Evolutionary conservation across 1,284 basidiomycete genomes (phyloP), one percentile per base, ranked within the genome.

Genomic region (Cryptococcus floricola): DNA sequence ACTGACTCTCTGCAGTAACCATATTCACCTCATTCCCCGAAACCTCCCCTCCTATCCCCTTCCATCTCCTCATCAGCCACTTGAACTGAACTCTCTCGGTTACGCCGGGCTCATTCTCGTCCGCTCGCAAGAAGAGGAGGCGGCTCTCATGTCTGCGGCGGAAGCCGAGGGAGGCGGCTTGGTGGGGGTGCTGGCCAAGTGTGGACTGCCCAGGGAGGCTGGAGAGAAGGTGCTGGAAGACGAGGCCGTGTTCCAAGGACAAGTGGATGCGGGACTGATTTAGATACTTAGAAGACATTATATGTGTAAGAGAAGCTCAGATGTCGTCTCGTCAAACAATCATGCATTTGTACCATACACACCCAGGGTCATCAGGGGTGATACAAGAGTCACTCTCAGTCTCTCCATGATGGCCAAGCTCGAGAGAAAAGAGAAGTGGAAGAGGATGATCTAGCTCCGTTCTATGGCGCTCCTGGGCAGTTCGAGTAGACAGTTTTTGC

Each of bases 101-200:
- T 93, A 87, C 70, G 87, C 89, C 13, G 91, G 91, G 2, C 83
- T 89, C 84, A 67, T 93, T 58, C 82, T 94, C 50, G 89, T 89
- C 43, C 89, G 87, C 78, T 89, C 85, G 62, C 83, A 86, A 57
- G 80, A 80, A 19, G 88, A 91, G 77, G 72, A 89, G 49, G 82
- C 84, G 56, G 81, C 81, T 0, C 82, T 91, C 41, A 83, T 83
- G 71, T 77, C 76, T 53, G 83, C 58, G 3, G 50, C 56, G 13
- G 51, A 60, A 39, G 27, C 51, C 10, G 57, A 64, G 2, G 65
- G 61, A 31, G 31, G 31, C 10, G 73, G 74, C 5, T 56, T 76
- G 31, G 64, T 70, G 58, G 37, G 50, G 27, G 67, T 75, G 2
- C 54, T 77, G 49, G 61, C 65, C 25, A 57, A 57, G 37, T 76